phyloP scores from a whole-genome alignment of 2,329 filamentous ascomycete genomes.

The Aspergillus latus region DNA sequence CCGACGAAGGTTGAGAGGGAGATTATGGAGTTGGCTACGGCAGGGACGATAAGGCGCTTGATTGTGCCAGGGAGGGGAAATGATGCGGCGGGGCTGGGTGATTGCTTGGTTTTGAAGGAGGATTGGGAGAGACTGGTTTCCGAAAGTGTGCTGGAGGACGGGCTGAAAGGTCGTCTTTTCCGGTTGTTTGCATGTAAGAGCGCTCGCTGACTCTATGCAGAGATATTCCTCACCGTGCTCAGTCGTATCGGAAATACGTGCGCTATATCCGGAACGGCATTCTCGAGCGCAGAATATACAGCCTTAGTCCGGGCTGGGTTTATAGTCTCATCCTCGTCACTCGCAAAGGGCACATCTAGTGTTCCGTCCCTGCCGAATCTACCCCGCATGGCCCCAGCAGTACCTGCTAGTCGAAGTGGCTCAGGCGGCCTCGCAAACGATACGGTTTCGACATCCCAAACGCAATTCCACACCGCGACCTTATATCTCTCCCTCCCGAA shows the following conservation, averaged over 20 bases:
- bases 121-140: conserved; percentile 53
- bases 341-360: conserved; percentile 41
- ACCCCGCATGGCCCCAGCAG: conserved; percentile 18
- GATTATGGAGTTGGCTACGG: conserved; percentile 53
- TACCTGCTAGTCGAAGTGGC: conserved; percentile 29
- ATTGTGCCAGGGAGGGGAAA: conserved; percentile 58
- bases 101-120: conserved; percentile 56
- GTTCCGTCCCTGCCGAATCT: conserved; percentile 42
- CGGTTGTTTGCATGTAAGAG: conserved; percentile 5
- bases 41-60: conserved; percentile 55
- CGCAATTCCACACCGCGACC: conserved; percentile 30
- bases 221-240: conserved; percentile 54
- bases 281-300: conserved; percentile 50
- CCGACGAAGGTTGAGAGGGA: conserved; percentile 61
- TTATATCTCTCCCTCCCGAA: conserved; percentile 59
- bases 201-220: conserved; percentile 23
- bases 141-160: conserved; percentile 32
- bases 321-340: conserved; percentile 51
- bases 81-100: conserved; percentile 56
- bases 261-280: conserved; percentile 46
- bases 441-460: background rate
- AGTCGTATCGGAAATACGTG: conserved; percentile 47
- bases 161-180: conserved; percentile 36
- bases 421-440: background rate
- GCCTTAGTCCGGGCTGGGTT: conserved; percentile 55